Percentiles rank a stretch among this genome's conserved stretches.
These are phyloP conservation scores for Linum lewisii DNA, from an alignment of 345 rosid genomes.

Conservation along the genomic window DNA sequence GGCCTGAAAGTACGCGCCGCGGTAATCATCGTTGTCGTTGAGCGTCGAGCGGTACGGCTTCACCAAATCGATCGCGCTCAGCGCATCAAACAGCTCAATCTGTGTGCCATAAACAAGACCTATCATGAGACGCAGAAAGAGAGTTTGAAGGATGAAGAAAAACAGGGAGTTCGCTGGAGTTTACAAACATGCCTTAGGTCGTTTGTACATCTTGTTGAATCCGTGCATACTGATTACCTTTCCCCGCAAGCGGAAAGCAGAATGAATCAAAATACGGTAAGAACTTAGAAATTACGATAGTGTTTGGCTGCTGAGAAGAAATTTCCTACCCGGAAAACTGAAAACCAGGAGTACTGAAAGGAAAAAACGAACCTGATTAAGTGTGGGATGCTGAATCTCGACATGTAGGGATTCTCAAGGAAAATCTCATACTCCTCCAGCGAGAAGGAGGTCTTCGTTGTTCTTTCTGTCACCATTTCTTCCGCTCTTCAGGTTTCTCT, in stretches of 20 bases:
- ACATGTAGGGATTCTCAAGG: background rate
- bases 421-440: slow-evolving; percentile 14
- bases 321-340: background rate
- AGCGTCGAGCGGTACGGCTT: slow-evolving; percentile 14
- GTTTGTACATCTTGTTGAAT: slow-evolving; percentile 11
- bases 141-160: background rate
- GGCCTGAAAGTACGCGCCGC: background rate
- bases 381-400: background rate
- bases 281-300: background rate
- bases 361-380: slow-evolving; percentile 6
- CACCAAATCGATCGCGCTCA: slow-evolving; percentile 17
- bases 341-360: background rate
- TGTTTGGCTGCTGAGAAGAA: background rate
- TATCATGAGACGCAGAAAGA: background rate
- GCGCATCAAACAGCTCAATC: slow-evolving; percentile 8
- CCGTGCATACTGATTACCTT: slow-evolving; percentile 8
- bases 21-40: background rate
- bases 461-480: no score
- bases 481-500: background rate
- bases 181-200: slow-evolving; percentile 4
- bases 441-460: background rate
- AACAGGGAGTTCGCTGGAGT: background rate
- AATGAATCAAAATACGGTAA: background rate
- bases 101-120: background rate
- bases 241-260: background rate